These are phyloP conservation scores for Botryosphaeria dothidea DNA, from an alignment of 2,329 filamentous ascomycete genomes.

Conservation along the genomic window DNA sequence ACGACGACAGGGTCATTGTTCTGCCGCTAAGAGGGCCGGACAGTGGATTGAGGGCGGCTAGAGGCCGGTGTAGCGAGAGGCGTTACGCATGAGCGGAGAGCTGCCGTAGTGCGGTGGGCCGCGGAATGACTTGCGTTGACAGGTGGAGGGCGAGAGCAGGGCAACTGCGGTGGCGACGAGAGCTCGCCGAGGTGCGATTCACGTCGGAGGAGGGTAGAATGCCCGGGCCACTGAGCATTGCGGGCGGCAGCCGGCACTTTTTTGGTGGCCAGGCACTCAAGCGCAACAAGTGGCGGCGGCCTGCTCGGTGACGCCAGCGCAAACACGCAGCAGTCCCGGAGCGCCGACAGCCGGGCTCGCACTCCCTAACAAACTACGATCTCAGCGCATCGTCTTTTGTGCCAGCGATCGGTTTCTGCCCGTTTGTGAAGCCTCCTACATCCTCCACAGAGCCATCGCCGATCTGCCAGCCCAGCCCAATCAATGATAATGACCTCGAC, in stretches of 20 bases:
- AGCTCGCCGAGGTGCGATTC: background rate
- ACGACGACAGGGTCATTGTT: background rate
- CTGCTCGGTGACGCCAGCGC: no score
- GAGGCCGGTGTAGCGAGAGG: background rate
- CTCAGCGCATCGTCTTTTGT: conserved; percentile 12
- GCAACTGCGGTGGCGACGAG: background rate
- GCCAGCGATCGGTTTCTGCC: conserved; percentile 15
- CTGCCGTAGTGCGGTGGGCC: background rate
- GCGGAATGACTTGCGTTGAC: background rate
- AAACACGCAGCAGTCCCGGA: background rate
- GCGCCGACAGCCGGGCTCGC: background rate
- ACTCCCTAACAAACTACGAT: conserved; percentile 15
- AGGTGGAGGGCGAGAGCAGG: no score
- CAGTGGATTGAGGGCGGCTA: background rate
- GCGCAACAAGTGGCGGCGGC: no score
- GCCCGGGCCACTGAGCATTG: no score
- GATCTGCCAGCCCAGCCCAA: conserved; percentile 5
- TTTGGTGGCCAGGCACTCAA: background rate
- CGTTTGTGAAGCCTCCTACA: conserved; percentile 5
- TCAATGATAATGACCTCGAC: conserved; percentile 16
- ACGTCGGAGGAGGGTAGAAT: no score
- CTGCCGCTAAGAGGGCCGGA: background rate
- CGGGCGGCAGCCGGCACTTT: background rate
- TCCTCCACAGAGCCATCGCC: conserved; percentile 15
- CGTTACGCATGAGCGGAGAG: background rate